These are phyloP conservation scores for Lipomyces yamanashiensis DNA, from an alignment of 805 yeast genomes.

Conservation along the genomic window DNA sequence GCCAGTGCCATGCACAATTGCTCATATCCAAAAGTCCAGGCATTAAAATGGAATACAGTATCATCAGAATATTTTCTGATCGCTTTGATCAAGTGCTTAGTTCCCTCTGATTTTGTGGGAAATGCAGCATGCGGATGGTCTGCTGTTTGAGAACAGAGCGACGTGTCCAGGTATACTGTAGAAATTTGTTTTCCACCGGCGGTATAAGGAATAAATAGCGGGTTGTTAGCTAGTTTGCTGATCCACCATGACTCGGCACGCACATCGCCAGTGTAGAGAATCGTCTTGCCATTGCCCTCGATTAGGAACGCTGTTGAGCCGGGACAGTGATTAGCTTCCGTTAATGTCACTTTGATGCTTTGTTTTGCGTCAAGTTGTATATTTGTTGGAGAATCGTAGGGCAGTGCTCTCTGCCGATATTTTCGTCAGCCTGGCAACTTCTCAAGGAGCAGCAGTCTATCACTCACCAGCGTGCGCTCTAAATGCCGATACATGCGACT, in stretches of 20 bases:
- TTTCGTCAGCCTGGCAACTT: not conserved
- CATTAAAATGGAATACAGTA: conserved; percentile 50
- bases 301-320: conserved; percentile 62
- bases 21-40: conserved; percentile 57
- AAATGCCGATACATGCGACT: conserved; percentile 39
- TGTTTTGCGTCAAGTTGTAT: conserved; percentile 31
- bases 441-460: not conserved
- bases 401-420: conserved; percentile 25
- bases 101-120: conserved; percentile 48
- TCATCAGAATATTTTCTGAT: conserved; percentile 53
- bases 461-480: conserved; percentile 6
- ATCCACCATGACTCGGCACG: conserved; percentile 62
- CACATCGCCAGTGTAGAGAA: conserved; percentile 61
- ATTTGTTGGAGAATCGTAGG: conserved; percentile 37
- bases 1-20: conserved; percentile 54
- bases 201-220: conserved; percentile 51
- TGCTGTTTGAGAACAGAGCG: conserved; percentile 45
- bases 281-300: conserved; percentile 45
- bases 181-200: conserved; percentile 47
- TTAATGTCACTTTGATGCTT: conserved; percentile 48
- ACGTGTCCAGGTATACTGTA: conserved; percentile 59
- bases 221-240: conserved; percentile 47
- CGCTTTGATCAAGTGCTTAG: conserved; percentile 45
- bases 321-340: conserved; percentile 62
- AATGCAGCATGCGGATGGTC: not conserved